Evolutionary conservation across 495 filamentous ascomycete genomes (phyloP).

Genomic region (Aspergillus leporis): DNA sequence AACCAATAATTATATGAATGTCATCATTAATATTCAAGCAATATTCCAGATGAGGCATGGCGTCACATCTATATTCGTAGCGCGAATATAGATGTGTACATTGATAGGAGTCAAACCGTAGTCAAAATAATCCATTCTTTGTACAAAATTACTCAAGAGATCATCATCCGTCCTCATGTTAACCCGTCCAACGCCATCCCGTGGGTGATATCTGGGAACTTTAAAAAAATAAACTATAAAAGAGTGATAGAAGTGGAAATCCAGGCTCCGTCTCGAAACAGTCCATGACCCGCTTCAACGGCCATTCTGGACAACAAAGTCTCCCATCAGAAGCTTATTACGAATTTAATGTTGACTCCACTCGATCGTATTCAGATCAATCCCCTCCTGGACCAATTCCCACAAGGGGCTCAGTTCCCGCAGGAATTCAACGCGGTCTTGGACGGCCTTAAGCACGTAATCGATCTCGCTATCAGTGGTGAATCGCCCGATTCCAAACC

Average conservation of each 20-base stretch:
- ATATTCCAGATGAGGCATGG: too few species aligned
- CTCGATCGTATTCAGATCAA: conserved; percentile 94
- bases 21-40: too few species aligned
- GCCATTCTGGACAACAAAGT: conserved; percentile 13
- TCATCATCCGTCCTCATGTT: conserved; percentile 18
- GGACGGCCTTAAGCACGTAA: conserved; percentile 94
- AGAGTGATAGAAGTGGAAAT: not conserved
- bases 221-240: conserved; percentile 5
- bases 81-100: too few species aligned
- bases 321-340: conserved; percentile 2
- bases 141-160: conserved; percentile 14
- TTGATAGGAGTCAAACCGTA: not conserved
- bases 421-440: conserved; percentile 85
- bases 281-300: conserved; percentile 5
- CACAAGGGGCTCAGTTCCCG: conserved; percentile 94
- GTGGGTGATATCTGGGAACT: conserved; percentile 18
- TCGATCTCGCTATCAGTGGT: conserved; percentile 95
- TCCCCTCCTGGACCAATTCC: conserved; percentile 97
- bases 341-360: conserved; percentile 83
- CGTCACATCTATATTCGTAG: too few species aligned
- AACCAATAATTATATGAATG: too few species aligned
- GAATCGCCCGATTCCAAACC: conserved; percentile 96
- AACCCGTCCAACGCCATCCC: conserved; percentile 35
- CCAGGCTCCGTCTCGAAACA: conserved; percentile 11
- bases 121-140: conserved; percentile 17